A percentile compares a stretch with the other conserved stretches of the same genome.
phyloP scores from a whole-genome alignment of 768 basidiomycete species.

The Coprinopsis marcescibilis region DNA sequence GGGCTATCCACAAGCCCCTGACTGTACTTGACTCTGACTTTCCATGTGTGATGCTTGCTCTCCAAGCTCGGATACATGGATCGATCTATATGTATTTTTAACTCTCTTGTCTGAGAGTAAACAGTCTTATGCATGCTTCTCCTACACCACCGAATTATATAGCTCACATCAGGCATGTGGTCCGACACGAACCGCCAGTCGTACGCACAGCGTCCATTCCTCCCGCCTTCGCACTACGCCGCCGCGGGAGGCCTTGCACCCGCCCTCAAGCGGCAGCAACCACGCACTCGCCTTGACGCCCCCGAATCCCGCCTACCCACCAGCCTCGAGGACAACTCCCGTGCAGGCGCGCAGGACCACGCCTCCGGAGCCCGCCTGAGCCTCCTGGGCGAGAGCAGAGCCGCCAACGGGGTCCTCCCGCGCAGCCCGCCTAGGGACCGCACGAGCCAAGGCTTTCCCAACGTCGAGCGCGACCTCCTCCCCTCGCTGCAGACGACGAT shows the following conservation, averaged over 20 bases:
- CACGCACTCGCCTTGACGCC: not conserved
- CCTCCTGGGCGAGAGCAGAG: not conserved
- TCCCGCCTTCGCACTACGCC: not conserved
- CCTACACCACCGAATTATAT: too few species aligned
- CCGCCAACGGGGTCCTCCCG: not conserved
- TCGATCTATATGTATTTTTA: too few species aligned
- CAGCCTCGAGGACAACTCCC: not conserved
- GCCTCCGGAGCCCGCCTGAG: not conserved
- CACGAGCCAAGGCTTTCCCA: constrained; percentile 40
- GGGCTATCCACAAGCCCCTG: too few species aligned
- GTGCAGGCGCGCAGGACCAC: not conserved
- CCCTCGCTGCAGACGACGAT: constrained; percentile 71
- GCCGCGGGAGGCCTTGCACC: not conserved
- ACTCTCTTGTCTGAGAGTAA: too few species aligned
- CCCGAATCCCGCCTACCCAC: not conserved
- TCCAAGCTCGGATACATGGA: too few species aligned
- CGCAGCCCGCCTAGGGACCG: not conserved
- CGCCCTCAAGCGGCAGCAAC: not conserved
- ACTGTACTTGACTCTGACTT: too few species aligned
- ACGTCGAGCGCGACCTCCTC: constrained; percentile 58
- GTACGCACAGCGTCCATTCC: not conserved
- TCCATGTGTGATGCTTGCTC: too few species aligned
- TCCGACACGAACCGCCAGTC: too few species aligned
- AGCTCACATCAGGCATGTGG: too few species aligned
- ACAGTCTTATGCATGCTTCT: too few species aligned